Percentiles rank a stretch among this genome's conserved stretches.
phyloP scores from a whole-genome alignment of 2,329 filamentous ascomycete genomes.

The Akanthomyces muscarius region DNA sequence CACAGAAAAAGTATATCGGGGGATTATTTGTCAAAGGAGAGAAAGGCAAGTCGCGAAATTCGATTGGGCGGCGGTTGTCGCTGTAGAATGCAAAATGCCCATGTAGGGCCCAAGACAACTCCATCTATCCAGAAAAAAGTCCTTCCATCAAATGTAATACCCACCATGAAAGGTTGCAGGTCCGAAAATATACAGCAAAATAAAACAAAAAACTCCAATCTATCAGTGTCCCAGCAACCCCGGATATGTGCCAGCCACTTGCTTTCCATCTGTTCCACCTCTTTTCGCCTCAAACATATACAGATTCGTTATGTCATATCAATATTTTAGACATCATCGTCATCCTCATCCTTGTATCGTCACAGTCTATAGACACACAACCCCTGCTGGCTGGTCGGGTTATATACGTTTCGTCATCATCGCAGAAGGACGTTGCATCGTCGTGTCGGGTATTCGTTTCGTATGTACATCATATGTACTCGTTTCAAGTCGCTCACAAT shows the following conservation, averaged over 20 bases:
- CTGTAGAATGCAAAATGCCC: neutral
- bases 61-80: neutral
- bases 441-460: neutral
- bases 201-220: neutral
- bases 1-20: neutral
- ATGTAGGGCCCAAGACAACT: neutral
- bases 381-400: neutral
- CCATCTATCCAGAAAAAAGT: neutral
- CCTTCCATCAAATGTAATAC: neutral
- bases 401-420: conserved; percentile 5
- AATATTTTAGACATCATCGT: neutral
- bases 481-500: neutral
- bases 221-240: neutral
- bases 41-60: neutral
- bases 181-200: neutral
- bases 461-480: neutral
- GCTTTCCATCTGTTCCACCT: neutral
- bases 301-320: neutral
- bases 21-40: neutral
- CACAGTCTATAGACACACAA: neutral
- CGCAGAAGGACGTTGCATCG: neutral
- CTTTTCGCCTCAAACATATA: neutral
- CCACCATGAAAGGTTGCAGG: neutral
- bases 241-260: neutral
- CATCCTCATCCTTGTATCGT: neutral